Evolutionary conservation across 768 basidiomycete genomes (phyloP).

Genomic region (Mycena olivaceomarginata): DNA sequence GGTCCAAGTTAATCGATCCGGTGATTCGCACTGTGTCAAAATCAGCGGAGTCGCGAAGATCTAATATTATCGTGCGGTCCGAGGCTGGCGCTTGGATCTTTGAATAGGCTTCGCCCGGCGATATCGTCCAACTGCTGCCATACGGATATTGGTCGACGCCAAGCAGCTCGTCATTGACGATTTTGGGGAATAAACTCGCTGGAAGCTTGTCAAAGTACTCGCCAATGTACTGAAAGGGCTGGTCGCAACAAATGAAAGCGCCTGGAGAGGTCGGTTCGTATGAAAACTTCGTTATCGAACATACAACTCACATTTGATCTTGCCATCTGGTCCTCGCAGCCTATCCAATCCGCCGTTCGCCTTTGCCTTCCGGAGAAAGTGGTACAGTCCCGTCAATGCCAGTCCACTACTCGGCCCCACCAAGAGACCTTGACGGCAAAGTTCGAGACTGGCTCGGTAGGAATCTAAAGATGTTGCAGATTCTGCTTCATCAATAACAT

Average conservation of each 20-base stretch:
- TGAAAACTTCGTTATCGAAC: background rate
- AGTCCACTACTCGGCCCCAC: slow-evolving; percentile 38
- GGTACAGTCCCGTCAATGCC: slow-evolving; percentile 28
- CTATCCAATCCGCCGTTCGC: slow-evolving; percentile 22
- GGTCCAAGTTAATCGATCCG: slow-evolving; percentile 29
- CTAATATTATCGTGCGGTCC: slow-evolving; percentile 6
- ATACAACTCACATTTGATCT: slow-evolving; percentile 33
- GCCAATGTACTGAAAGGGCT: slow-evolving; percentile 37
- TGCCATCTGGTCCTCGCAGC: slow-evolving; percentile 33
- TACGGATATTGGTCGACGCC: slow-evolving; percentile 40
- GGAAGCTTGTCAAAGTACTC: slow-evolving; percentile 40
- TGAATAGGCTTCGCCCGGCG: slow-evolving; percentile 2
- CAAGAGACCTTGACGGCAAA: slow-evolving; percentile 40
- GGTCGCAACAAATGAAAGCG: slow-evolving; percentile 41
- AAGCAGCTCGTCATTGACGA: slow-evolving; percentile 31
- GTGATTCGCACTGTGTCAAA: slow-evolving; percentile 10
- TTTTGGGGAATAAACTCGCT: slow-evolving; percentile 26
- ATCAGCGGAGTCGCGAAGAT: slow-evolving; percentile 34
- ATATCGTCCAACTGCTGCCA: slow-evolving; percentile 34
- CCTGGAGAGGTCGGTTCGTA: slow-evolving; percentile 17
- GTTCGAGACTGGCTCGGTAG: slow-evolving; percentile 34
- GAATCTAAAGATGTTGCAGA: slow-evolving; percentile 34
- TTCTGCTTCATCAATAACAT: slow-evolving; percentile 35
- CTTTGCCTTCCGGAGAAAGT: slow-evolving; percentile 35
- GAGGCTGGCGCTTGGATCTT: background rate